These are phyloP conservation scores for Xylaria scruposa DNA, from an alignment of 495 filamentous ascomycete species.

Conservation along the genomic window DNA sequence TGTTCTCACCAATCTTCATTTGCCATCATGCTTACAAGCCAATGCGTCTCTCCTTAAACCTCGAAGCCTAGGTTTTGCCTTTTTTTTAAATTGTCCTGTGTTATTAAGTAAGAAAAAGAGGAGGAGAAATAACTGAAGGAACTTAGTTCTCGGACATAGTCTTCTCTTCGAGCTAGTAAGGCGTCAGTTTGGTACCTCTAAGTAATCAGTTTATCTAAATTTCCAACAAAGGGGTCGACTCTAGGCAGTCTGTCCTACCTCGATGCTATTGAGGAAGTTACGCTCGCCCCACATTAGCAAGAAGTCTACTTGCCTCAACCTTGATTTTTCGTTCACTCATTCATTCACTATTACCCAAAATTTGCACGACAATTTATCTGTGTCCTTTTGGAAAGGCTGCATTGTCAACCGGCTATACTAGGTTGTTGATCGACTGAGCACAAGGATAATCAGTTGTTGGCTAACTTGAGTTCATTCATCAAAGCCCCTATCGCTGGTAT, in stretches of 20 bases:
- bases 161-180: background rate
- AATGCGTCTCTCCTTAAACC: background rate
- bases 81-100: background rate
- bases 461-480: background rate
- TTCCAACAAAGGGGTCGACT: background rate
- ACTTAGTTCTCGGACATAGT: background rate
- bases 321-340: background rate
- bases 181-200: background rate
- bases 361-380: background rate
- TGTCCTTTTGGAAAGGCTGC: background rate
- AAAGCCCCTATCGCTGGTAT: background rate
- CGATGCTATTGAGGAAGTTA: slow-evolving; percentile 15
- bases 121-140: background rate
- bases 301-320: background rate
- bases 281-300: slow-evolving; percentile 6
- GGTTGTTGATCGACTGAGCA: background rate
- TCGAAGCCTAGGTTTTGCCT: background rate
- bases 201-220: too few species aligned
- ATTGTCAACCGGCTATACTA: background rate
- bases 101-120: background rate
- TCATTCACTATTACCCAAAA: background rate
- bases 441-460: background rate
- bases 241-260: background rate
- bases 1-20: background rate
- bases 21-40: background rate